Conservation (phyloP, 768 basidiomycete genomes). For the Russula virescens region DNA sequence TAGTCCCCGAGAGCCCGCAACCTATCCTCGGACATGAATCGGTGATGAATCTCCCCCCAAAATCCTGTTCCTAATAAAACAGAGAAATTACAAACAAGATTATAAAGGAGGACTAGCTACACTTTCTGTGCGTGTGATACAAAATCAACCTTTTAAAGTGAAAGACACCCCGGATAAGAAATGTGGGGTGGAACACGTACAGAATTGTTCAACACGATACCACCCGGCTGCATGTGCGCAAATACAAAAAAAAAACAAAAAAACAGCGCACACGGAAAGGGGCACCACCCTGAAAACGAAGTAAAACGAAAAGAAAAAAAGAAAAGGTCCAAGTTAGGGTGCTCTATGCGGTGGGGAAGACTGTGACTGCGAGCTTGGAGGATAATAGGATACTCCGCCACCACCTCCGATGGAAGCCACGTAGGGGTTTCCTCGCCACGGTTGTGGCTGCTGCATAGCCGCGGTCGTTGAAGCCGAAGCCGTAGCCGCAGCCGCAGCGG, state of each 20-base stretch:
- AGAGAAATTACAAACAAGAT: constrained; percentile 5
- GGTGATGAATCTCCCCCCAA: not conserved
- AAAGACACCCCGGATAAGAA: not conserved
- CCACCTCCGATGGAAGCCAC: not conserved
- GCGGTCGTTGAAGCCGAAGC: not conserved
- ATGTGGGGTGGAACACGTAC: not conserved
- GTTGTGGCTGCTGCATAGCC: not conserved
- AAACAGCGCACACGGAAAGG: not conserved
- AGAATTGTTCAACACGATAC: not conserved
- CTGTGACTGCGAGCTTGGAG: constrained; percentile 2
- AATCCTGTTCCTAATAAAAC: not conserved
- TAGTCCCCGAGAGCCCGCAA: not conserved
- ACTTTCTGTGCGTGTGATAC: constrained; percentile 3
- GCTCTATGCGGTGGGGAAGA: constrained; percentile 22
- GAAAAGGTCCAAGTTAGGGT: not conserved
- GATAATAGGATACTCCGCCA: constrained; percentile 6
- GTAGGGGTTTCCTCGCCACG: constrained; percentile 15
- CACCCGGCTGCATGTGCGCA: not conserved
- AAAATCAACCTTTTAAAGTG: not conserved
- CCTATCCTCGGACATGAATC: too few species aligned
- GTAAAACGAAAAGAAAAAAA: not conserved
- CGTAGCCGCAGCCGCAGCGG: too few species aligned
- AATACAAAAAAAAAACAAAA: not conserved
- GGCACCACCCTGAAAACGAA: not conserved
- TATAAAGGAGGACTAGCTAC: constrained; percentile 7